Evolutionary conservation across 352 stramenopile species (phyloP), one percentile per base, ranked within the genome.

Genomic region (Phytophthora litchii): DNA sequence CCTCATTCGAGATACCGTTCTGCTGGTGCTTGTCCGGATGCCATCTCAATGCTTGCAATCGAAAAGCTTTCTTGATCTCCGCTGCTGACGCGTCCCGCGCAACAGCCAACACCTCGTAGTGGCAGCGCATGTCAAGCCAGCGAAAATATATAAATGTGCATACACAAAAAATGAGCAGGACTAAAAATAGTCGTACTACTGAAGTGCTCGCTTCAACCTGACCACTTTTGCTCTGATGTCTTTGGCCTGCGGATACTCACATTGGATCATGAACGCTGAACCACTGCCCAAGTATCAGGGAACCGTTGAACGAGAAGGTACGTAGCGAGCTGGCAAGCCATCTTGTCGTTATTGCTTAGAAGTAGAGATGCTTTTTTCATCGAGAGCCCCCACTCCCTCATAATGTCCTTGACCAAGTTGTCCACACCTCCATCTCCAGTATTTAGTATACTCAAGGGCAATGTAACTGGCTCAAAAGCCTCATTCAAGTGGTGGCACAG

Each of bases 1-100:
- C 86, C 12, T 92, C 86, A 42, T 63, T 67, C 27, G 83, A 84
- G 46, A 92, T 78, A 25, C 70, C 71, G 54, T 88, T 84, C 58
- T 81, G 57, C 54, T 92, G 80, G 61, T 93, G 84, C 66, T 95
- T 95, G 52, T 94, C 86, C n/a, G 86, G 86, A 52, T 95, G 86
- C 84, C 84, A 95, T 20, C 78, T 77, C 43, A 94, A 66, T 41
- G 86, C 86, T 49, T 91, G 78, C 14, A 78, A 54, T 31, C 87
- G 78, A 64, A 92, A 95, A 13, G 80, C 83, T 58, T 89, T 89
- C 67, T 91, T 91, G 48, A 95, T 77, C 27, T 92, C 84, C 37
- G 51, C 64, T 6, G 60, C 59, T 8, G 67, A 70, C 4, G 73
- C 78, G 29, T 89, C 76, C 4, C 84, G 81, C 69, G 83, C 72